Evolutionary conservation across 2,329 filamentous ascomycete species (phyloP).

Genomic region (Alternaria infectoria): DNA sequence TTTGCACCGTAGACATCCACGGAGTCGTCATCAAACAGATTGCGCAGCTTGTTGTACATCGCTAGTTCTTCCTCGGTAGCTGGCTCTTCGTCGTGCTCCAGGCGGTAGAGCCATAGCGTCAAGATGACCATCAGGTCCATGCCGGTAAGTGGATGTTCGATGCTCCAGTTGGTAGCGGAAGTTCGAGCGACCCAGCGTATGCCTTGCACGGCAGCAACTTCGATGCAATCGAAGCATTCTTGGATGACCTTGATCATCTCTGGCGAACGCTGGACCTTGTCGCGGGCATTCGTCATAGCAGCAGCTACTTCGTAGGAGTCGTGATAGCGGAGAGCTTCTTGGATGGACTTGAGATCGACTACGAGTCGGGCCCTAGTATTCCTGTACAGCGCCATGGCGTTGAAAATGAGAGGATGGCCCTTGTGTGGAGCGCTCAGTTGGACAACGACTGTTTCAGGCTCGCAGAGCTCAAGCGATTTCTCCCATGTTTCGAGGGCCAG

Average conservation of each 20-base stretch:
- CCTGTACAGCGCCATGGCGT: constrained; percentile 95
- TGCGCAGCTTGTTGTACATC: constrained; percentile 93
- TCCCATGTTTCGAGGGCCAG: constrained; percentile 98
- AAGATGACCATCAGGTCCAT: constrained; percentile 98
- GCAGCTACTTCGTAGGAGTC: constrained; percentile 96
- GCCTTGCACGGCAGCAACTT: constrained; percentile 91
- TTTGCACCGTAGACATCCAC: constrained; percentile 81
- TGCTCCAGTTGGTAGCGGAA: constrained; percentile 97
- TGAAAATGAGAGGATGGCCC: constrained; percentile 95
- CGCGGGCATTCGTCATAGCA: constrained; percentile 92
- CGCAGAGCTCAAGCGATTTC: constrained; percentile 90
- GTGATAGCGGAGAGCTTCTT: constrained; percentile 95
- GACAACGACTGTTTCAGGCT: constrained; percentile 86
- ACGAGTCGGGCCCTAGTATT: constrained; percentile 91
- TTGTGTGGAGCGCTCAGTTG: constrained; percentile 94
- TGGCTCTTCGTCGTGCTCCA: constrained; percentile 97
- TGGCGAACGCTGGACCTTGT: constrained; percentile 90
- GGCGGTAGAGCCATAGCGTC: constrained; percentile 96
- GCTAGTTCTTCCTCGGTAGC: constrained; percentile 80
- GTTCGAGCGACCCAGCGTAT: constrained; percentile 98
- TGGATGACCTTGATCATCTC: constrained; percentile 99
- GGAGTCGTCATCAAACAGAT: constrained; percentile 88
- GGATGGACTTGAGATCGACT: constrained; percentile 93
- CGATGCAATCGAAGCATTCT: constrained; percentile 96
- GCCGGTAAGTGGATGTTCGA: constrained; percentile 95